Percentiles rank a stretch among this genome's conserved stretches.
Conservation (phyloP, 805 yeast species). For the Candida dajiaensis region DNA sequence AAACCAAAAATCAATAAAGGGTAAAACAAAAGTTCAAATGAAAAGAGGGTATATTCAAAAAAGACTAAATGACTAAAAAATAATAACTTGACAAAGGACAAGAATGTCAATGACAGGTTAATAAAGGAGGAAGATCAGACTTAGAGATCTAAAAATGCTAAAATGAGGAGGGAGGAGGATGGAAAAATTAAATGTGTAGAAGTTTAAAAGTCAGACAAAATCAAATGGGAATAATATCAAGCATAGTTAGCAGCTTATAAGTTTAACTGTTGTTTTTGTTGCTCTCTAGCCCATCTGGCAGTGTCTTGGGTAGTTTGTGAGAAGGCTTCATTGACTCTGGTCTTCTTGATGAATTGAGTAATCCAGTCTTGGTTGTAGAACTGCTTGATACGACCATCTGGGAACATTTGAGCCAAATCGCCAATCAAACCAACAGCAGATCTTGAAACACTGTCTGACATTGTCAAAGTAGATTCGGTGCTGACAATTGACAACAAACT, state of each 20-base stretch:
- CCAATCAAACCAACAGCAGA: conserved; percentile 89
- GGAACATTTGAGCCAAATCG: conserved; percentile 84
- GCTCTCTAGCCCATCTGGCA: conserved; percentile 98
- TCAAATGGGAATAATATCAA: conserved; percentile 5
- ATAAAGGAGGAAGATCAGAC: not conserved
- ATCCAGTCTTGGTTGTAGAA: conserved; percentile 75
- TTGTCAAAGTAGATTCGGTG: conserved; percentile 51
- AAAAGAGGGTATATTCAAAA: not conserved
- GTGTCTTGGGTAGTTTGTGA: conserved; percentile 72
- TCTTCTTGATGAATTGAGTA: conserved; percentile 64
- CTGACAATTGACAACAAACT: conserved; percentile 57
- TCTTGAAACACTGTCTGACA: conserved; percentile 68
- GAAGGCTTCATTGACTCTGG: conserved; percentile 58
- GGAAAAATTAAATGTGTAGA: conserved; percentile 2
- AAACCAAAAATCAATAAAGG: not conserved
- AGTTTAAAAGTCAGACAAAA: not conserved
- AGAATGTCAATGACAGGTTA: not conserved
- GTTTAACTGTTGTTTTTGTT: conserved; percentile 22
- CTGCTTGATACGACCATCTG: conserved; percentile 66
- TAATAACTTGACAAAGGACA: not conserved
- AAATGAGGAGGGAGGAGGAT: not conserved
- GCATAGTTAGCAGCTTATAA: conserved; percentile 10
- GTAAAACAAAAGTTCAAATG: not conserved
- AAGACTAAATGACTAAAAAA: not conserved
- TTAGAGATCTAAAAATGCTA: not conserved